These are phyloP conservation scores for Mortierella antarctica DNA, from an alignment of 192 early-diverging fungal species.

Conservation along the genomic window DNA sequence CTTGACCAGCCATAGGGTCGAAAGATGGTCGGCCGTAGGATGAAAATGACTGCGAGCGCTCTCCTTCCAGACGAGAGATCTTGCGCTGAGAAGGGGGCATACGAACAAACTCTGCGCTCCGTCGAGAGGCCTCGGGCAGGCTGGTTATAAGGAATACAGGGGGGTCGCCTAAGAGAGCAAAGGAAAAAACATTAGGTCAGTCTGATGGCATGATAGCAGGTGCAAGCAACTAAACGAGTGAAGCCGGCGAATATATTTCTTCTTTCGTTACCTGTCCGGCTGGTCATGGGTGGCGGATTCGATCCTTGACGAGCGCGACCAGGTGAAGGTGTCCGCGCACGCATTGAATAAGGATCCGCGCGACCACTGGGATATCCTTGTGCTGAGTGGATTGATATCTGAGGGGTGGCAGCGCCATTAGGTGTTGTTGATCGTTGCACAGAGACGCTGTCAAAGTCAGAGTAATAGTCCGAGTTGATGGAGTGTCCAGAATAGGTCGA, in stretches of 20 bases:
- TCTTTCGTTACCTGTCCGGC: constrained; percentile 14
- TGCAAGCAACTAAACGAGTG: neutral
- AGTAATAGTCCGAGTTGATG: constrained; percentile 40
- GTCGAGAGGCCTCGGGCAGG: constrained; percentile 34
- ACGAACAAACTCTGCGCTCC: constrained; percentile 45
- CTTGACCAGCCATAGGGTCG: constrained; percentile 22
- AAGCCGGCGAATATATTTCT: neutral
- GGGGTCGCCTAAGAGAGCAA: constrained; percentile 24
- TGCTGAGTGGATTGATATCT: constrained; percentile 50
- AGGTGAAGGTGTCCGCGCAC: constrained; percentile 47
- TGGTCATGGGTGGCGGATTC: constrained; percentile 27
- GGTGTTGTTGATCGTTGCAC: constrained; percentile 36
- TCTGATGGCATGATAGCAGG: neutral
- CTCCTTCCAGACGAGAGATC: constrained; percentile 32
- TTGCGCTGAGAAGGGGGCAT: constrained; percentile 40
- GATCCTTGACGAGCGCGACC: constrained; percentile 44
- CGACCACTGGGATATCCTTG: constrained; percentile 30
- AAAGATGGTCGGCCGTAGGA: constrained; percentile 35
- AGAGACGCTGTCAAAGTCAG: constrained; percentile 44
- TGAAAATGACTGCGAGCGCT: constrained; percentile 43
- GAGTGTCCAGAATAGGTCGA: constrained; percentile 49
- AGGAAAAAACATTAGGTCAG: neutral
- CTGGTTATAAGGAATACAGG: constrained; percentile 50
- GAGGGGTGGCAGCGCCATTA: constrained; percentile 27
- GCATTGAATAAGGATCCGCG: constrained; percentile 45